A percentile compares a stretch with the other conserved stretches of the same genome.
These are phyloP conservation scores for Pontederia paniculata DNA, from an alignment of 176 grass and related monocot genomes.

Conservation along the genomic window DNA sequence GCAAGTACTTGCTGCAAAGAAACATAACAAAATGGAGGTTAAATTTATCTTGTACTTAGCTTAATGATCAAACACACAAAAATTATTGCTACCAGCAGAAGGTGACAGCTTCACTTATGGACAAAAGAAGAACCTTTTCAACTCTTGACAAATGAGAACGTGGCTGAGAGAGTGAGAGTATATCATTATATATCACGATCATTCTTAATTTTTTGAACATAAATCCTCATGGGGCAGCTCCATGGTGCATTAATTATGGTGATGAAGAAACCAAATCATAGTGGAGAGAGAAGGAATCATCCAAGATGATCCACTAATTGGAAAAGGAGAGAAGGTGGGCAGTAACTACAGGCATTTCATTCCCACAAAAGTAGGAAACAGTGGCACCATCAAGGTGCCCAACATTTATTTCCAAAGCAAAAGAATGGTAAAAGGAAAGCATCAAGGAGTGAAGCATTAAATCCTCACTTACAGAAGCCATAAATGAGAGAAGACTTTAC, in stretches of 20 bases:
- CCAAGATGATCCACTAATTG: not conserved
- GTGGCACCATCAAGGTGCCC: too few relatives aligned
- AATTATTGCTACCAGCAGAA: too few relatives aligned
- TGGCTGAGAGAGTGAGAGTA: too few relatives aligned
- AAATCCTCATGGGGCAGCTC: too few relatives aligned
- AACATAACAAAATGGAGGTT: not conserved
- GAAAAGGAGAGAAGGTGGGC: slow-evolving; percentile 25
- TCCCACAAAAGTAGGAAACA: not conserved
- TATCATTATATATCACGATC: too few relatives aligned
- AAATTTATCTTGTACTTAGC: not conserved
- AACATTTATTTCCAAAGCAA: not conserved
- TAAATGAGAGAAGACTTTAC: slow-evolving; percentile 4
- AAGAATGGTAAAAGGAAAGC: not conserved
- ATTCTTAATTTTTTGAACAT: too few relatives aligned
- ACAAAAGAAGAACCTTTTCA: too few relatives aligned
- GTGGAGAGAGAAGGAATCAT: not conserved
- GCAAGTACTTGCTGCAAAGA: slow-evolving; percentile 63
- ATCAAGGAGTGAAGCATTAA: not conserved
- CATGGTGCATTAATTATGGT: too few relatives aligned
- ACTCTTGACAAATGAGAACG: not conserved
- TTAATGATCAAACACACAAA: too few relatives aligned
- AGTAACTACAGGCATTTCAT: slow-evolving; percentile 32
- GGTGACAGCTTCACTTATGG: too few relatives aligned
- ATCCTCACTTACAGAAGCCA: slow-evolving; percentile 7
- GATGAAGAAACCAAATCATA: not conserved